phyloP scores from a whole-genome alignment of 768 basidiomycete genomes.

The Boletus vinaceobasis region DNA sequence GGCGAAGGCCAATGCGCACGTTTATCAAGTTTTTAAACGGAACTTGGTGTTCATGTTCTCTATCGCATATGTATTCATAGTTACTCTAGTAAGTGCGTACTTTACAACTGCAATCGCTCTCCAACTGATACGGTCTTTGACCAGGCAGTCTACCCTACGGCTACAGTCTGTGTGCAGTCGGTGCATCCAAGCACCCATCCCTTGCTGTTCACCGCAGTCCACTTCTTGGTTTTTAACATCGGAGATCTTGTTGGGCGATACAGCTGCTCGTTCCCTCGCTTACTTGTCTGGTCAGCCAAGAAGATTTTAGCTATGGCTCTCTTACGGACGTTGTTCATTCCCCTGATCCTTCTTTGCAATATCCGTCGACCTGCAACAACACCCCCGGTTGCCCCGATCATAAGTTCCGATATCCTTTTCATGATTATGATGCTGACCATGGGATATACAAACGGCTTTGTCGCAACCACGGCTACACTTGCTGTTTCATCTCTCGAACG shows the following conservation, averaged over 20 bases:
- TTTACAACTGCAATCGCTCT: neutral
- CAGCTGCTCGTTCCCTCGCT: slow-evolving; percentile 58
- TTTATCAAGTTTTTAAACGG: slow-evolving; percentile 53
- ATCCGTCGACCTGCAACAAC: slow-evolving; percentile 47
- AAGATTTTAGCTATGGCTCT: slow-evolving; percentile 62
- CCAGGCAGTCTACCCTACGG: slow-evolving; percentile 84
- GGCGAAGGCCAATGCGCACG: slow-evolving; percentile 39
- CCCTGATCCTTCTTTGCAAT: slow-evolving; percentile 87
- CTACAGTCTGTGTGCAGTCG: slow-evolving; percentile 73
- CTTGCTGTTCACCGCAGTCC: slow-evolving; percentile 74
- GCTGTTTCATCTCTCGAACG: slow-evolving; percentile 76
- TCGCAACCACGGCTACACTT: slow-evolving; percentile 79
- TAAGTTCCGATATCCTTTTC: slow-evolving; percentile 75
- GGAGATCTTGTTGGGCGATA: slow-evolving; percentile 73
- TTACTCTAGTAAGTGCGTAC: slow-evolving; percentile 65
- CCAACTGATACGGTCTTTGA: slow-evolving; percentile 5
- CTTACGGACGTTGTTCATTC: slow-evolving; percentile 76
- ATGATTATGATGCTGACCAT: slow-evolving; percentile 70
- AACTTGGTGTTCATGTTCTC: slow-evolving; percentile 72
- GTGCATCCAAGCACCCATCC: slow-evolving; percentile 67
- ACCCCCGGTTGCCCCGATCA: slow-evolving; percentile 36
- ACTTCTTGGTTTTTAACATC: slow-evolving; percentile 72
- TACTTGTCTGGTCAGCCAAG: slow-evolving; percentile 67
- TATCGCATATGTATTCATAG: slow-evolving; percentile 69
- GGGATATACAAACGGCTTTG: slow-evolving; percentile 79